A percentile compares a stretch with the other conserved stretches of the same genome.
These are phyloP conservation scores for Lunasporangiospora selenospora DNA, from an alignment of 192 early-diverging fungal species.

Conservation along the genomic window DNA sequence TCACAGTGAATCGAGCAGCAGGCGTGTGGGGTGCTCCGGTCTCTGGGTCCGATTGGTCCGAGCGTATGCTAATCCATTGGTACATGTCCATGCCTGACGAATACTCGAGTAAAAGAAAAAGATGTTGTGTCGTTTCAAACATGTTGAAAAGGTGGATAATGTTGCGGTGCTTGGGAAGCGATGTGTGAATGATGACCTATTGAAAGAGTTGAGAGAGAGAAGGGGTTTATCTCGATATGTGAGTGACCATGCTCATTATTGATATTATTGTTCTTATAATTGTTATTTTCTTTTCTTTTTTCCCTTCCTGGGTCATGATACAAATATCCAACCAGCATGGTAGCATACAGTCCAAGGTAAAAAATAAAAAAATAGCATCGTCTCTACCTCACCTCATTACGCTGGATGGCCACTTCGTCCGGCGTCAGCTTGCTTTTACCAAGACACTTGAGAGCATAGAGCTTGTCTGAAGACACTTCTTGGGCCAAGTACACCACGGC, in stretches of 20 bases:
- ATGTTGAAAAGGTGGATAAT: conserved; percentile 69
- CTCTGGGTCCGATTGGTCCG: conserved; percentile 43
- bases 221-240: too few species aligned
- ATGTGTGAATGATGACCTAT: conserved; percentile 59
- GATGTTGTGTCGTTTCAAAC: conserved; percentile 74
- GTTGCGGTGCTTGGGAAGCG: conserved; percentile 64
- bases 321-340: too few species aligned
- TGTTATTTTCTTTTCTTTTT: too few species aligned
- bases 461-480: conserved; percentile 57
- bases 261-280: too few species aligned
- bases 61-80: conserved; percentile 54
- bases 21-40: conserved; percentile 57
- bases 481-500: conserved; percentile 79
- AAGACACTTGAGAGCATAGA: conserved; percentile 78
- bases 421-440: conserved; percentile 66
- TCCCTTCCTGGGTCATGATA: too few species aligned
- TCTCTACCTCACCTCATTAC: conserved; percentile 60
- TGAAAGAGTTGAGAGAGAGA: too few species aligned
- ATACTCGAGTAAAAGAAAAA: conserved; percentile 76
- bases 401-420: conserved; percentile 71
- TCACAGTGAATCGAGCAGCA: conserved; percentile 64
- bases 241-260: too few species aligned
- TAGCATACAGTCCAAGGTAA: too few species aligned
- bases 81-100: conserved; percentile 59
- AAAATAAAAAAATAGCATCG: not conserved